Evolutionary conservation across 148 eudicot genomes (phyloP), one percentile per base, ranked within the genome.

Genomic region (Silene latifolia): DNA sequence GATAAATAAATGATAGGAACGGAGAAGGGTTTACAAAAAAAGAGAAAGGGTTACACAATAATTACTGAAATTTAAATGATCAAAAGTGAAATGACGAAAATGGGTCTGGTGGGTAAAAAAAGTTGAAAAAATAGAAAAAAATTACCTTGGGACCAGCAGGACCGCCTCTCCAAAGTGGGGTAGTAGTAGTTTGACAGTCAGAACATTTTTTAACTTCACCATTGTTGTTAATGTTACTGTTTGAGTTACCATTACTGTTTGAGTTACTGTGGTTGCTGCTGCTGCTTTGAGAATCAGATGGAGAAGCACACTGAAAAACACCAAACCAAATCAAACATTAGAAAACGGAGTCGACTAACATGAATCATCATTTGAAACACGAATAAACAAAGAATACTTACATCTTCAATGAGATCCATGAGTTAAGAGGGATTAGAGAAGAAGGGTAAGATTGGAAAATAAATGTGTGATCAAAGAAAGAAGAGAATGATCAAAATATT

Each of bases 111-210:
- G 1, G 11, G 14, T 51, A 12, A 51, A 54, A n/a, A n/a, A n/a
- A n/a, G n/a, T n/a, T n/a, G n/a, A n/a, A n/a, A n/a, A 2, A 24
- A 7, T 5, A 39, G 2, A 19, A 4, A n/a, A n/a, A 19, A 46
- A 5, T 69, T 74, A 90, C 91, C 87, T 90, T 90, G 18, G 95
- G 92, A 8, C 91, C 91, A 56, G 79, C 76, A 19, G 90, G 95
- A 21, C 95, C 95, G 3, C 88, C 87, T 75, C 95, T 76, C 95
- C 95, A 90, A 3, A 90, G 83, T 53, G 95, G 95, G 18, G 95
- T 90, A 11, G 63, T 86, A 7, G 90, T 83, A 3, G 95, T 88
- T 74, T 77, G 83, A 78, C 91, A 90, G n/a, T 72, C 83, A 32
- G 58, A 71, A 59, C 84, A 82, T 74, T 71, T 73, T 72, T 86